Evolutionary conservation across 768 basidiomycete species (phyloP), one percentile per base, ranked within the genome.

Genomic region (Phlebiopsis flavidoalba): DNA sequence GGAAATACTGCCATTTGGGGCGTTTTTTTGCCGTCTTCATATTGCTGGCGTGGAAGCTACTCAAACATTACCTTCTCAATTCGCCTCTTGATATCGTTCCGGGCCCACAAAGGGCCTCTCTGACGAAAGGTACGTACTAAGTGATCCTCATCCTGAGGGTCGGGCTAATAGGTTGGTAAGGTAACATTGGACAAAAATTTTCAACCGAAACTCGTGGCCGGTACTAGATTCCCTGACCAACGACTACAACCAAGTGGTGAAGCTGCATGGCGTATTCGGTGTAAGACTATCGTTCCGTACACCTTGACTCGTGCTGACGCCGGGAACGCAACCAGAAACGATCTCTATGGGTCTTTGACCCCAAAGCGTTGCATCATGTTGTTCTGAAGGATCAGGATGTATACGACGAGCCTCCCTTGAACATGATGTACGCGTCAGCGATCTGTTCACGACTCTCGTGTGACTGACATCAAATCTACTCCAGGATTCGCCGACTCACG

Each of bases 261-360:
- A 75, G 65, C 72, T 82, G 3, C 64, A 77, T 40, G 80, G 80
- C 6, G 75, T 81, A 60, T 79, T 81, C 52, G 80, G 81, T 46
- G 80, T 81, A 64, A 56, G 74, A 6, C 11, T 12, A 50, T 2
- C 12, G 8, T 50, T 24, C 10, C 8, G 4, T 3, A 17, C n/a
- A 31, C 45, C 31, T 15, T 1, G 11, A 26, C 6, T 17, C 19
- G 43, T 4, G 14, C 10, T 31, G 31, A 53, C 45, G 21, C 50
- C n/a, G 56, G 6, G 6, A 31, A 31, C 26, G n/a, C 26, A 3
- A 31, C 22, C 60, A 82, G 80, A 77, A 79, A 56, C 77, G 78
- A 60, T 77, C 80, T 66, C 69, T 84, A 2, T 82, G 81, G 61
- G 72, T 83, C 72, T 53, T 64, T 47, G 82, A 84, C 64, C 80